Evolutionary conservation across 768 basidiomycete genomes (phyloP).

Genomic region (Lanmaoa pseudosensibilis): DNA sequence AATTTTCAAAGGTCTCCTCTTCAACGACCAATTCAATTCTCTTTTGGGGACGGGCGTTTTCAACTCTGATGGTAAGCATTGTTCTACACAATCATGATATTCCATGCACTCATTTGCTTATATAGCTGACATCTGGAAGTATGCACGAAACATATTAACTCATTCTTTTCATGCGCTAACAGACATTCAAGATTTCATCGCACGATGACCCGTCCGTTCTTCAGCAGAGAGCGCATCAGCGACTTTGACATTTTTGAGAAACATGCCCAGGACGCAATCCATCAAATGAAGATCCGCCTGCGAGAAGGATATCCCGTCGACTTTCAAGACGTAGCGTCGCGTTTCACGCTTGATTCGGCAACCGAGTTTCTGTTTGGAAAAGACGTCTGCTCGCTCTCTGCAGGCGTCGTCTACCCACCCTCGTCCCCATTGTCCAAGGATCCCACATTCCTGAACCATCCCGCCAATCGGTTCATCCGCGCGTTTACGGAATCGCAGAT

Average conservation of each 20-base stretch:
- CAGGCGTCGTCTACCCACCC: constrained; percentile 38
- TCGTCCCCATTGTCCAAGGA: constrained; percentile 24
- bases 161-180: background rate
- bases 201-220: constrained; percentile 44
- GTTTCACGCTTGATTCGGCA: constrained; percentile 58
- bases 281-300: constrained; percentile 34
- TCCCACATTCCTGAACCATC: constrained; percentile 26
- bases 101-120: background rate
- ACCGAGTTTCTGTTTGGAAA: constrained; percentile 56
- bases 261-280: constrained; percentile 35
- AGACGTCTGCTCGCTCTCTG: constrained; percentile 37
- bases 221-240: constrained; percentile 39
- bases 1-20: constrained; percentile 26
- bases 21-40: constrained; percentile 25
- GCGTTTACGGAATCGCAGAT: constrained; percentile 43
- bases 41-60: constrained; percentile 41
- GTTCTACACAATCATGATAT: background rate
- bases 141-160: background rate
- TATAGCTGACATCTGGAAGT: constrained; percentile 42
- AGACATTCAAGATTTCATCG: constrained; percentile 38
- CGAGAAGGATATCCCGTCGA: constrained; percentile 41
- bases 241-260: constrained; percentile 43
- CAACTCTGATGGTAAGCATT: constrained; percentile 39
- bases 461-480: constrained; percentile 37
- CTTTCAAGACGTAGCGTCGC: constrained; percentile 42